Evolutionary conservation across 495 filamentous ascomycete genomes (phyloP).

Genomic region (Letharia columbiana): DNA sequence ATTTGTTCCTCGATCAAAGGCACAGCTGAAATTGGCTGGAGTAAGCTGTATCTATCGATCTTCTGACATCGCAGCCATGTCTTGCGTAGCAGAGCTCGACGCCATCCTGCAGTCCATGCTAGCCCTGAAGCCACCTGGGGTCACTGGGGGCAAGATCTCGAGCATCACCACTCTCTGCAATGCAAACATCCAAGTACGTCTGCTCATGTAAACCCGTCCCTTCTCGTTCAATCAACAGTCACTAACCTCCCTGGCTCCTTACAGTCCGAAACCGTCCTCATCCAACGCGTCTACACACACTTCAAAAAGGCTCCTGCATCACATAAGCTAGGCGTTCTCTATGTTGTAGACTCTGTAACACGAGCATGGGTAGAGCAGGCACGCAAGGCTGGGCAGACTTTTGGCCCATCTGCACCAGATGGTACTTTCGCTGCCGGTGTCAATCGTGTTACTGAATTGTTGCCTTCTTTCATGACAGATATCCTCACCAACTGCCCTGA

Average conservation of each 20-base stretch:
- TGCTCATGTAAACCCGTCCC: constrained; percentile 7
- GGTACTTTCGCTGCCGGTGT: constrained; percentile 93
- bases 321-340: constrained; percentile 97
- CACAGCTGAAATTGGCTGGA: constrained; percentile 11
- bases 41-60: constrained; percentile 17
- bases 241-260: constrained; percentile 31
- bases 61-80: constrained; percentile 49
- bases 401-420: constrained; percentile 67
- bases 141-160: constrained; percentile 81
- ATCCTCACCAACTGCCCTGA: constrained; percentile 80
- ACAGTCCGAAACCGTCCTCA: constrained; percentile 88
- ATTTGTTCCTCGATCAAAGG: constrained; percentile 7
- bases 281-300: constrained; percentile 92
- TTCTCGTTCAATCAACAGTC: neutral
- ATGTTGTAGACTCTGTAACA: constrained; percentile 99
- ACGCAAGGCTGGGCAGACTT: constrained; percentile 70
- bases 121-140: constrained; percentile 81
- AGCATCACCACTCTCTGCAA: constrained; percentile 79
- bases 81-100: constrained; percentile 85
- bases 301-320: constrained; percentile 92
- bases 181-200: constrained; percentile 84
- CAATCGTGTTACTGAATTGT: constrained; percentile 89
- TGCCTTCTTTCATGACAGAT: constrained; percentile 91
- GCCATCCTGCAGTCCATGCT: constrained; percentile 84
- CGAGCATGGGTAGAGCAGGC: constrained; percentile 97